Evolutionary conservation across 2,329 filamentous ascomycete species (phyloP), one percentile per base, ranked within the genome.

Genomic region (Pseudofabraea citricarpa): DNA sequence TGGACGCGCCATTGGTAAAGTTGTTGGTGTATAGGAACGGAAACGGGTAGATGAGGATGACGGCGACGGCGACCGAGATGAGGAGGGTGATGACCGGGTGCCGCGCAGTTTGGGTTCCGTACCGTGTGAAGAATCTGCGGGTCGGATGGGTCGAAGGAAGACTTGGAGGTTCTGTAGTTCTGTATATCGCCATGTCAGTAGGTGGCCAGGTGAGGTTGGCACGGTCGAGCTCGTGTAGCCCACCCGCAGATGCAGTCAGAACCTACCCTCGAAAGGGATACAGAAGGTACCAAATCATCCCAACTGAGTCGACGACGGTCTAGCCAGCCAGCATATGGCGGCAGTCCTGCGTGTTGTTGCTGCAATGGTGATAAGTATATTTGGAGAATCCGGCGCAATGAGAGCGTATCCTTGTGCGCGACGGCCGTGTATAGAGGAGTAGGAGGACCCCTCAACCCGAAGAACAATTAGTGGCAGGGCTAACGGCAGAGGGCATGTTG

Each of bases 261-360:
- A 75, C 83, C 64, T 67, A 87, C 84, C 85, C 83, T 75, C 85
- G 76, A 54, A 90, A 71, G 59, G 85, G 85, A 68, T 85, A 89
- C 53, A 90, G 69, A 40, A 90, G 67, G 69, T 85, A 87, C 83
- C 83, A 87, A 67, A 87, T 83, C 83, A 87, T 74, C 39, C 50
- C 46, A 43, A 48, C 49, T 36, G 47, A 32, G 48, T 52, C 24
- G 40, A n/a, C 32, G 36, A 46, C 47, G 35, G 48, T 41, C 29
- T 49, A 50, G 36, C 45, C 41, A 22, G 44, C 45, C 40, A 54
- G 42, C 9, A 54, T 29, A 36, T 51, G 19, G n/a, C 16, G 13
- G 16, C 13, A 12, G 27, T 31, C 27, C 13, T n/a, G 27, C 27
- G n/a, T n/a, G n/a, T n/a, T 31, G 13, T 15, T 31, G 27, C 27